Base-by-base conservation (phyloP, 2,329 filamentous ascomycete species). In the Pestalotiopsis sp. region DNA sequence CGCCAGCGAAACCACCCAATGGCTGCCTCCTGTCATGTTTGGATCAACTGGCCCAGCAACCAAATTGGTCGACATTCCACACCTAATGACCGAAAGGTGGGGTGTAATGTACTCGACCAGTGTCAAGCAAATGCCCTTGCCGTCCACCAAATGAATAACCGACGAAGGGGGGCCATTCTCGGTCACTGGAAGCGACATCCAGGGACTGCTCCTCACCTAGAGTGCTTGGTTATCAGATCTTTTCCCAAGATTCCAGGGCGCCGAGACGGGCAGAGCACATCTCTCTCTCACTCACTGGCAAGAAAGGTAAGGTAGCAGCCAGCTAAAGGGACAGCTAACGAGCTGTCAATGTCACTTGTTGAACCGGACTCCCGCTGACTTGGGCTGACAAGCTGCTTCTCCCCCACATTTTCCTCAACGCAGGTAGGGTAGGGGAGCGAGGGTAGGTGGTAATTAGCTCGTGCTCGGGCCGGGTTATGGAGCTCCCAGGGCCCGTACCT, bases 11-110 rank as follows among this genome's bases (percentile, higher is more conserved):
- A 36, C 31, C 31, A 36, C 45, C 20, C 17, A 49, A 49, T 14
- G 17, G 14, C 17, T 52, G 45, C 17, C 45, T 52, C 45, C 38
- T 38, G 25, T n/a, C 23, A 27, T 56, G 41, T 66, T 66, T 66
- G 45, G 45, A 36, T 25, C 56, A 57, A 66, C 67, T 76, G 75
- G 70, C 74, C 72, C 68, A 73, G 74, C 74, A 77, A 76, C 75
- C 68, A 72, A 60, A 75, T 76, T 75, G 71, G 70, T 70, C 70
- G 71, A 65, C 72, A 74, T 75, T 72, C 71, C 52, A 60, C 52
- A 23, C 31, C 56, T 60, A 66, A 41, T 66, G 20, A 27, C n/a
- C 20, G 59, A n/a, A 56, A 31, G 23, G 66, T 63, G 58, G 66
- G 52, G 63, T 56, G 41, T 25, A 66, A 66, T 66, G 41, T n/a